Evolutionary conservation across 805 yeast species (phyloP).

Genomic region (Ogataea angusta): DNA sequence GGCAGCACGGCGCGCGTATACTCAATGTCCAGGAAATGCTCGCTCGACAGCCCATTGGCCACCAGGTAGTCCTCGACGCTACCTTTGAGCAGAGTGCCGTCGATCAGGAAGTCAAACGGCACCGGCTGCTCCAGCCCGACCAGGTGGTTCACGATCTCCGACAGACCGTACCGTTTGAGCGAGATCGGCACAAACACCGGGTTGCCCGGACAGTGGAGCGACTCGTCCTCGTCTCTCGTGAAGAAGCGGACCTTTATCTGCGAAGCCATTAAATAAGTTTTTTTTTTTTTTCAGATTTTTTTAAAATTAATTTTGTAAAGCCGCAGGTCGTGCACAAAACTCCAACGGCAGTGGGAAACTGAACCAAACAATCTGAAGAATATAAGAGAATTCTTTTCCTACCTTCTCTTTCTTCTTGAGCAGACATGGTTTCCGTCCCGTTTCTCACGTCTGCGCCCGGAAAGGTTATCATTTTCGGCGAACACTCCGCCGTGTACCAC

Average conservation of each 20-base stretch:
- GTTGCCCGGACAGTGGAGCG: slow-evolving; percentile 68
- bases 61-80: slow-evolving; percentile 78
- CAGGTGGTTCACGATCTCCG: slow-evolving; percentile 93
- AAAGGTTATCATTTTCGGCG: slow-evolving; percentile 92
- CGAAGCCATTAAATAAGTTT: slow-evolving; percentile 8
- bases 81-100: slow-evolving; percentile 75
- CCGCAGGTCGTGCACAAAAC: slow-evolving; percentile 13
- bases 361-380: neutral
- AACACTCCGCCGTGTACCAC: slow-evolving; percentile 91
- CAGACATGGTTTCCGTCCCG: slow-evolving; percentile 35
- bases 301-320: slow-evolving; percentile 11
- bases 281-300: slow-evolving; percentile 11
- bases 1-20: slow-evolving; percentile 92
- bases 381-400: neutral
- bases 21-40: slow-evolving; percentile 75
- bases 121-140: slow-evolving; percentile 60
- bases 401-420: neutral
- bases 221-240: slow-evolving; percentile 79
- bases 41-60: slow-evolving; percentile 75
- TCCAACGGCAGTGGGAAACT: slow-evolving; percentile 7
- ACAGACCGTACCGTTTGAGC: slow-evolving; percentile 84
- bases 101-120: slow-evolving; percentile 90
- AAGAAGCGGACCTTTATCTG: slow-evolving; percentile 79
- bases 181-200: slow-evolving; percentile 87
- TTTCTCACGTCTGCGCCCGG: slow-evolving; percentile 93